These are phyloP conservation scores for Globomyces sp. DNA, from an alignment of 371 early-diverging fungal genomes.

Conservation along the genomic window DNA sequence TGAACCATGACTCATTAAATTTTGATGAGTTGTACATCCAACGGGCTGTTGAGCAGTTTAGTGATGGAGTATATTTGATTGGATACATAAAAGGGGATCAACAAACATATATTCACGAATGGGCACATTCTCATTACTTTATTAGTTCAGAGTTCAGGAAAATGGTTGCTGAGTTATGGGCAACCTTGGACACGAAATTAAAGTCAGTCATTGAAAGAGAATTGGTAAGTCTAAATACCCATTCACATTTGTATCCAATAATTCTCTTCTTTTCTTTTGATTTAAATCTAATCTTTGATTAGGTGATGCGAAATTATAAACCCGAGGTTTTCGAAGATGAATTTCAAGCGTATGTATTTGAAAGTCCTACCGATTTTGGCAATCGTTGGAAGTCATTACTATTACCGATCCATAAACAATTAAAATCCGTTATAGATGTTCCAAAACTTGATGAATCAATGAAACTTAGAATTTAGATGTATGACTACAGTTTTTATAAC, in stretches of 20 bases:
- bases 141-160: slow-evolving; percentile 25
- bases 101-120: slow-evolving; percentile 49
- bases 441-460: neutral
- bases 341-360: slow-evolving; percentile 50
- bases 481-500: no score
- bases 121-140: slow-evolving; percentile 43
- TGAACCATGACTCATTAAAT: neutral
- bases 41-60: neutral
- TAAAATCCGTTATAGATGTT: neutral
- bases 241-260: neutral
- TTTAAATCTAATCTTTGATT: no score
- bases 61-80: slow-evolving; percentile 18
- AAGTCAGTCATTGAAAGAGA: slow-evolving; percentile 29
- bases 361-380: slow-evolving; percentile 46
- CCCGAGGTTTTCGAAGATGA: slow-evolving; percentile 41
- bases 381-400: slow-evolving; percentile 25
- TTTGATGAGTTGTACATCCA: neutral
- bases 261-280: no score
- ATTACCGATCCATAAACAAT: neutral
- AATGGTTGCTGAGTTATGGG: slow-evolving; percentile 19
- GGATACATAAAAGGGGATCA: slow-evolving; percentile 31
- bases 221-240: slow-evolving; percentile 10
- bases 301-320: slow-evolving; percentile 34
- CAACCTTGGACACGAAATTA: slow-evolving; percentile 15
- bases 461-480: no score